Conservation (phyloP, 306 rosid species). For the Medicago arabica region DNA sequence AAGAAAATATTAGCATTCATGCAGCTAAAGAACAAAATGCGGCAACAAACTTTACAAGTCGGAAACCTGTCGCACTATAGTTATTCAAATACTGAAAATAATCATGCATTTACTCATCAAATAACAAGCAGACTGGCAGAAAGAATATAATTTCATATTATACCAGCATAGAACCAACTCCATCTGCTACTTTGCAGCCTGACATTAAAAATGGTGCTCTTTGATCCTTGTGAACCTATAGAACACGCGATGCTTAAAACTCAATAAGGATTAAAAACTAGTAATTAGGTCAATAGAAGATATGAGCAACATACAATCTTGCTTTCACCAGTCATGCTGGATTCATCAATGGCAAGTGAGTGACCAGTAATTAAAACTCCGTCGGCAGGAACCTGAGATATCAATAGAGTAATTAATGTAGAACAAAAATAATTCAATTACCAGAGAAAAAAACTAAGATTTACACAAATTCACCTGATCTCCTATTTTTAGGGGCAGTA, state of each 20-base stretch:
- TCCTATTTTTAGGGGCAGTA: conserved; percentile 87
- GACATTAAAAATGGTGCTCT: conserved; percentile 87
- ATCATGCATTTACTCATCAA: not conserved
- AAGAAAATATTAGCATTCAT: conserved; percentile 32
- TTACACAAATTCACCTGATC: conserved; percentile 69
- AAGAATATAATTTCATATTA: conserved; percentile 9
- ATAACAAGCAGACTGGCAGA: conserved; percentile 19
- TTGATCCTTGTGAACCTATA: conserved; percentile 81
- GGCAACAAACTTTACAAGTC: conserved; percentile 19
- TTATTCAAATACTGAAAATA: not conserved
- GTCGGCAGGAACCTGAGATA: conserved; percentile 83
- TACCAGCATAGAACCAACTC: conserved; percentile 94
- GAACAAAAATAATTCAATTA: not conserved
- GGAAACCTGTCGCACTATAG: conserved; percentile 7
- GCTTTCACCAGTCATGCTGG: conserved; percentile 99
- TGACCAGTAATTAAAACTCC: conserved; percentile 84
- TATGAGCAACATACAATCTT: conserved; percentile 67
- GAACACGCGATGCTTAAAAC: conserved; percentile 37
- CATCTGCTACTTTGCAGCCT: conserved; percentile 97
- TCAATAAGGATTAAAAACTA: conserved; percentile 22
- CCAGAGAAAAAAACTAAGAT: conserved; percentile 35
- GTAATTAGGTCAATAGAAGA: conserved; percentile 29
- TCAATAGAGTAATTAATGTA: conserved; percentile 12
- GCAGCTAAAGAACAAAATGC: conserved; percentile 28
- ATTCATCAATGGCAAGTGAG: conserved; percentile 90